phyloP scores from a whole-genome alignment of 1,284 basidiomycete species.

The Leccinum solheimii region DNA sequence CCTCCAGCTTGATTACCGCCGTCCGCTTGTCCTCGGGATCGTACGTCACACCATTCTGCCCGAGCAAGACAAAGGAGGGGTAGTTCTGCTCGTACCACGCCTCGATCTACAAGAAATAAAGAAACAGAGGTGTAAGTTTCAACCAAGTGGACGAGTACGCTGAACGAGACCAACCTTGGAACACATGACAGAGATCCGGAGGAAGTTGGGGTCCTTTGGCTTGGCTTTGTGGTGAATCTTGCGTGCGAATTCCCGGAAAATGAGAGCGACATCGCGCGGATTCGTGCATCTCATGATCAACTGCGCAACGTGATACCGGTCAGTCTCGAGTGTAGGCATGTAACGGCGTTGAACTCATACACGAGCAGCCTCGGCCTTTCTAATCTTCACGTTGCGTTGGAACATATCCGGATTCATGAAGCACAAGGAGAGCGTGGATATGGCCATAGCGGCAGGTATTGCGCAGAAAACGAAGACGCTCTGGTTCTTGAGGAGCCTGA shows the following conservation, averaged over 20 bases:
- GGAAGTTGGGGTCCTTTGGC: constrained; percentile 85
- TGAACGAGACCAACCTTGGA: constrained; percentile 58
- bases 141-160: not conserved
- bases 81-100: constrained; percentile 90
- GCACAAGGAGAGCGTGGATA: constrained; percentile 89
- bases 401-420: constrained; percentile 95
- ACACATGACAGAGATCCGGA: constrained; percentile 78
- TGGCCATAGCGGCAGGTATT: constrained; percentile 94
- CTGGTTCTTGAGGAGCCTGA: constrained; percentile 87
- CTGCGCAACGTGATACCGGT: too few species aligned
- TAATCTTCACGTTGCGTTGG: constrained; percentile 91
- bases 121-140: not conserved
- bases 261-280: too few species aligned
- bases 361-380: constrained; percentile 85
- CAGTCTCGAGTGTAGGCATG: too few species aligned
- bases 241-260: too few species aligned
- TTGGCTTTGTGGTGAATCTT: constrained; percentile 78
- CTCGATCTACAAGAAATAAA: constrained; percentile 65
- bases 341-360: constrained; percentile 44
- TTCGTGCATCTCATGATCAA: too few species aligned
- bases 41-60: constrained; percentile 29
- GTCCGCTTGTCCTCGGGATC: constrained; percentile 33
- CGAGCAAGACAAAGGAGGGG: constrained; percentile 76
- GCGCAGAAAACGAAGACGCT: constrained; percentile 96
- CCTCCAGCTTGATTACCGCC: constrained; percentile 23